Evolutionary conservation across 1,284 basidiomycete genomes (phyloP).

Genomic region (Lignosus rhinocerotis): DNA sequence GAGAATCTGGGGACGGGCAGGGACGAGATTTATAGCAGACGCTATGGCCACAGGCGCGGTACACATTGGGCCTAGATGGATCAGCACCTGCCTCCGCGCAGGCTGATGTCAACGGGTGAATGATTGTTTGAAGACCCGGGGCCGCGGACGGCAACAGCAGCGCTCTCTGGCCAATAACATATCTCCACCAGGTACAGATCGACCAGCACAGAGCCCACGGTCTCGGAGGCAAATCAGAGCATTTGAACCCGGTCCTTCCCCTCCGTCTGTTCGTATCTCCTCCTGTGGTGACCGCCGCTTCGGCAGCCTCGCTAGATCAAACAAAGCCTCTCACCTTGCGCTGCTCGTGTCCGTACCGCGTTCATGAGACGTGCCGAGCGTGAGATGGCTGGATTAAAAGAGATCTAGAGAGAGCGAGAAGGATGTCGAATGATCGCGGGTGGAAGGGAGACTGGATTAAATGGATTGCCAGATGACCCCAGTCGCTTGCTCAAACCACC

Average conservation of each 20-base stretch:
- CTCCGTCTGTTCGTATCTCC: constrained; percentile 9
- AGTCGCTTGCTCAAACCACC: neutral
- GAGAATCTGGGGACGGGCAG: neutral
- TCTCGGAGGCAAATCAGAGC: constrained; percentile 5
- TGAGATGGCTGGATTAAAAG: no score
- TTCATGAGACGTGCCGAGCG: constrained; percentile 10
- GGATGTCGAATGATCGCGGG: neutral
- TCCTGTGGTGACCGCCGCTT: constrained; percentile 13
- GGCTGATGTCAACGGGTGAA: constrained; percentile 11
- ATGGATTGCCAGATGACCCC: neutral
- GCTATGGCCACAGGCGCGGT: neutral
- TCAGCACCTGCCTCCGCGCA: constrained; percentile 13
- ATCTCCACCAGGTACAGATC: constrained; percentile 1
- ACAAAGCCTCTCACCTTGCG: constrained; percentile 14
- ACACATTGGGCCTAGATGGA: constrained; percentile 8
- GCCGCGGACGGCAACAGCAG: constrained; percentile 10
- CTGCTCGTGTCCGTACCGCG: constrained; percentile 14
- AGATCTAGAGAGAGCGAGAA: neutral
- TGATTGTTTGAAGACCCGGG: constrained; percentile 8
- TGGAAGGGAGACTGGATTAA: neutral
- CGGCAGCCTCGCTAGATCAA: neutral
- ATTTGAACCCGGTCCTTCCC: neutral
- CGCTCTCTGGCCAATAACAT: constrained; percentile 1
- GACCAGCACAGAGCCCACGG: constrained; percentile 16
- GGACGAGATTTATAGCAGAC: constrained; percentile 13